These are phyloP conservation scores for Plasmopara muralis DNA, from an alignment of 352 stramenopile genomes.

Conservation along the genomic window DNA sequence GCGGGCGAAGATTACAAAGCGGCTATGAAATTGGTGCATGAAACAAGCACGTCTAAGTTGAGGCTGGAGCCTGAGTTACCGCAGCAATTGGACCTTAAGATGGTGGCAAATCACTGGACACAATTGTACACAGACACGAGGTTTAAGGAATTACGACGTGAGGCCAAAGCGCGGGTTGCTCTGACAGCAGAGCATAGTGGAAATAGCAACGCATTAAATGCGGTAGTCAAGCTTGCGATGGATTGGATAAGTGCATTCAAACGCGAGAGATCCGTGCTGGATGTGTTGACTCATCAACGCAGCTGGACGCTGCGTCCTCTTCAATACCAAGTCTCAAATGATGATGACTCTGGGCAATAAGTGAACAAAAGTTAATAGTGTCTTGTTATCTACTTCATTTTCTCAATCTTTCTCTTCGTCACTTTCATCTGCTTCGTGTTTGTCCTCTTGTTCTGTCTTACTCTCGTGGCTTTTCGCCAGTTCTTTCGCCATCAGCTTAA, in stretches of 20 bases:
- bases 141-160: conserved; percentile 36
- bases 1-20: conserved; percentile 44
- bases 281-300: conserved; percentile 39
- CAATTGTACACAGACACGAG: conserved; percentile 36
- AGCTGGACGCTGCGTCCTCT: conserved; percentile 37
- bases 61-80: conserved; percentile 6
- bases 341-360: conserved; percentile 5
- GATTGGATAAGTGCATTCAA: conserved; percentile 43
- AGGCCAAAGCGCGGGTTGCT: conserved; percentile 17
- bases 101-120: conserved; percentile 45
- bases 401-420: conserved; percentile 18
- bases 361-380: conserved; percentile 1
- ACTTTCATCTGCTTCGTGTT: conserved; percentile 6
- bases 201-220: conserved; percentile 1
- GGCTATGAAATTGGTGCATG: conserved; percentile 10
- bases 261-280: conserved; percentile 30
- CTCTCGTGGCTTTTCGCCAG: conserved; percentile 9
- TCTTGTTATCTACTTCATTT: conserved; percentile 16
- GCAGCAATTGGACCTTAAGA: conserved; percentile 34
- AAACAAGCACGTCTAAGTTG: neutral
- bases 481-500: conserved; percentile 19
- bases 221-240: conserved; percentile 17
- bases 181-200: too few species aligned
- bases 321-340: conserved; percentile 22
- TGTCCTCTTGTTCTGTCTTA: conserved; percentile 5